Conservation (phyloP, 257 asterid genomes). For the Nicotiana paniculata region DNA sequence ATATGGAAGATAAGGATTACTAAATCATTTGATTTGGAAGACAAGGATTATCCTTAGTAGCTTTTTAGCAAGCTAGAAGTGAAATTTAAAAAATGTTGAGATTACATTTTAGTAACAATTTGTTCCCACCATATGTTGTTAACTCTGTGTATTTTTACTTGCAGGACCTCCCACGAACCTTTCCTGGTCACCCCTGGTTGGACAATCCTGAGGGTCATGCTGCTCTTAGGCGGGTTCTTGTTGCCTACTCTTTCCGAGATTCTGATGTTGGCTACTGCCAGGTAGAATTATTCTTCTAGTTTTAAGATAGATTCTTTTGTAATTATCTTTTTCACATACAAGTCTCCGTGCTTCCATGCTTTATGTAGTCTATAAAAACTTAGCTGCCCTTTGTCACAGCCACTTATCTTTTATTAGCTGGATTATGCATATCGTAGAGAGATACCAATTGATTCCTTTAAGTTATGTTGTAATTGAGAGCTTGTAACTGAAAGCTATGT, state of each 20-base stretch:
- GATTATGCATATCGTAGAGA: not conserved
- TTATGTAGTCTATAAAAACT: not conserved
- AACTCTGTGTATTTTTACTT: not conserved
- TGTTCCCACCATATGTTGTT: not conserved
- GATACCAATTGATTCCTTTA: not conserved
- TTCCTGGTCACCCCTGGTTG: constrained; percentile 98
- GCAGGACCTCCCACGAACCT: constrained; percentile 96
- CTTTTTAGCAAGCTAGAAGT: not conserved
- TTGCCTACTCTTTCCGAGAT: constrained; percentile 91
- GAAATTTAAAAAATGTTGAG: not conserved
- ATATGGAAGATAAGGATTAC: not conserved
- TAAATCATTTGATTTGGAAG: not conserved
- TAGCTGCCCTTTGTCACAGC: not conserved
- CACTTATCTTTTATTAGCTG: not conserved
- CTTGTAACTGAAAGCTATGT: not conserved
- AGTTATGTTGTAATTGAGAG: not conserved
- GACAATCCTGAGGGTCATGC: constrained; percentile 94
- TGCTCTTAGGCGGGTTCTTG: constrained; percentile 94
- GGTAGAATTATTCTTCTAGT: constrained; percentile 32
- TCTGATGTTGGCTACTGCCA: constrained; percentile 99
- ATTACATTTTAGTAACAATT: not conserved
- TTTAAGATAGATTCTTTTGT: not conserved
- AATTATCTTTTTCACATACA: not conserved
- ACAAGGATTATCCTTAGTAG: not conserved
- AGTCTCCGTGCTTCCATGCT: not conserved